Conservation (phyloP, 176 grass and related monocot species). For the Canna indica region DNA sequence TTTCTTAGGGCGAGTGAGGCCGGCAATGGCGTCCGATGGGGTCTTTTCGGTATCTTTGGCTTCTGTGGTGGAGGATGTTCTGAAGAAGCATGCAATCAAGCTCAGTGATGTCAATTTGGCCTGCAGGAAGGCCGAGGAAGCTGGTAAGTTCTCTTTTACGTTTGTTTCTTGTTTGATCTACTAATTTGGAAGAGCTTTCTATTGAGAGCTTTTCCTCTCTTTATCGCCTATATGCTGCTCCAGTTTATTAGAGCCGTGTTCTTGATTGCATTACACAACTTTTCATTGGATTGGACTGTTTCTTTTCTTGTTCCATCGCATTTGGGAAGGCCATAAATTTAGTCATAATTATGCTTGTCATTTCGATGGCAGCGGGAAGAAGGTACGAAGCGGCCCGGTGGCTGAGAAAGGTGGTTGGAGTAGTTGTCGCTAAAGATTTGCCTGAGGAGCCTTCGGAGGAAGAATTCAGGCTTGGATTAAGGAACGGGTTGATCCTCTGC, state of each 20-base stretch:
- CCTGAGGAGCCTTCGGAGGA: slow-evolving; percentile 91
- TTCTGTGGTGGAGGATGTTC: slow-evolving; percentile 79
- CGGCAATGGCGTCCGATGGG: slow-evolving; percentile 43
- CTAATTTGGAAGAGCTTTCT: too few relatives aligned
- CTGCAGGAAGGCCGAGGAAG: slow-evolving; percentile 72
- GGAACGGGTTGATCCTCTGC: slow-evolving; percentile 93
- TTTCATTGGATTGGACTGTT: too few relatives aligned
- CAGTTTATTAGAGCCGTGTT: not conserved
- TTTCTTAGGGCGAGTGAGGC: not conserved
- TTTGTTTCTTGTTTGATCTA: not conserved
- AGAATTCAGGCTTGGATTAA: slow-evolving; percentile 83
- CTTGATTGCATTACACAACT: not conserved
- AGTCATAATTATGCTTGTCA: not conserved
- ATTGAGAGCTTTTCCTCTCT: not conserved
- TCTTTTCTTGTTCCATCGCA: not conserved
- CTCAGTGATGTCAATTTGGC: slow-evolving; percentile 78
- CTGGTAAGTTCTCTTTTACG: slow-evolving; percentile 30
- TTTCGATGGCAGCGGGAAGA: slow-evolving; percentile 49
- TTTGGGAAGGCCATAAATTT: not conserved
- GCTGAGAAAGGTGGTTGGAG: slow-evolving; percentile 80
- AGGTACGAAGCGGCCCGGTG: slow-evolving; percentile 84
- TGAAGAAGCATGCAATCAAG: slow-evolving; percentile 73
- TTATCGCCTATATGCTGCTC: not conserved
- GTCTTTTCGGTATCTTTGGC: slow-evolving; percentile 60
- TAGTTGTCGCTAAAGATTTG: slow-evolving; percentile 63